A percentile compares a stretch with the other conserved stretches of the same genome.
phyloP scores from a whole-genome alignment of 495 filamentous ascomycete species.

The Talaromyces wortmannii region DNA sequence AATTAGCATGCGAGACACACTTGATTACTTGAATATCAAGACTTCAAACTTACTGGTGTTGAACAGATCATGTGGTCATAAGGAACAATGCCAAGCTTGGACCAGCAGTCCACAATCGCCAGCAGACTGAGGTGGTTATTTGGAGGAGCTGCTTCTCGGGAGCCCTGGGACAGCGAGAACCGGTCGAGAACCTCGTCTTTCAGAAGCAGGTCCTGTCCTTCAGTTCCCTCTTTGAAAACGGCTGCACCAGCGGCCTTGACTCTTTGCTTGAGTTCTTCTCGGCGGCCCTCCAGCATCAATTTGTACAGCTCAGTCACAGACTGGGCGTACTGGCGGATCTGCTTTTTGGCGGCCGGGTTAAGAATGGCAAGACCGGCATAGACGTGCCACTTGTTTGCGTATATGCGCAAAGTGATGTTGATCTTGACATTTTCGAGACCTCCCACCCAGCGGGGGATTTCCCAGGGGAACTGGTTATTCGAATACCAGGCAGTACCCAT shows the following conservation, averaged over 20 bases:
- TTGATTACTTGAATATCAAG: not conserved
- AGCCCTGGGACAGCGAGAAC: constrained; percentile 66
- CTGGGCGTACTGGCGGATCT: constrained; percentile 89
- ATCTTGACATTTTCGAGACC: constrained; percentile 99
- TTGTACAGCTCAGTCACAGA: constrained; percentile 94
- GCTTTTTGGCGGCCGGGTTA: constrained; percentile 82
- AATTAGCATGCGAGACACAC: not conserved
- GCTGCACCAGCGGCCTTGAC: constrained; percentile 71
- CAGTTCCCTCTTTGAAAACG: constrained; percentile 59
- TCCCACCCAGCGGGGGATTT: constrained; percentile 83
- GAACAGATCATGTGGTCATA: constrained; percentile 99
- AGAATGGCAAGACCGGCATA: constrained; percentile 96
- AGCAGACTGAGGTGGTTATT: constrained; percentile 92
- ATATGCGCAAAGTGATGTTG: constrained; percentile 94
- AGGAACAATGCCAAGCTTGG: constrained; percentile 81
- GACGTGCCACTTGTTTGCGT: constrained; percentile 98
- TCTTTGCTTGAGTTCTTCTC: constrained; percentile 70
- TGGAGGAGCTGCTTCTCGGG: constrained; percentile 53
- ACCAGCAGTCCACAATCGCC: constrained; percentile 99
- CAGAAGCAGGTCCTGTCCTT: constrained; percentile 63
- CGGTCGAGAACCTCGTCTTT: constrained; percentile 79
- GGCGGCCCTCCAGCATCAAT: constrained; percentile 82
- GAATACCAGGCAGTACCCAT: constrained; percentile 98
- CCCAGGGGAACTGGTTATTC: constrained; percentile 93
- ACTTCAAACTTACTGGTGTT: constrained; percentile 58